phyloP scores from a whole-genome alignment of 139 green algal species.

The Chlorella sp. region DNA sequence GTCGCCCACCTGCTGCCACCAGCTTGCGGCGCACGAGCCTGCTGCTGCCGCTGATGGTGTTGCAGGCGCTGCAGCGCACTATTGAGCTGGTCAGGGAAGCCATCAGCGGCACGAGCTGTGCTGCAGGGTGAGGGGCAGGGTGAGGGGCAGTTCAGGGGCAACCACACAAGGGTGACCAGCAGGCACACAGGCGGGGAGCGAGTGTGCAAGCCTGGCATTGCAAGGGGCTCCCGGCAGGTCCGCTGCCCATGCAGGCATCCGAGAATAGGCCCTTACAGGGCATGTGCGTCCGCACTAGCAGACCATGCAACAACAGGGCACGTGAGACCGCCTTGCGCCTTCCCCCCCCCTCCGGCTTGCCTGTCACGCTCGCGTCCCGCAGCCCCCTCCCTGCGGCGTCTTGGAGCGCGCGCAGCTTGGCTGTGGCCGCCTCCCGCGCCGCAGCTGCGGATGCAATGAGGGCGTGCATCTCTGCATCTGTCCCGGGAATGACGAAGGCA shows the following conservation, averaged over 20 bases:
- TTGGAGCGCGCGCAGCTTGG: constrained; percentile 7
- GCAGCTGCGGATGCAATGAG: neutral
- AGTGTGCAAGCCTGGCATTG: no score
- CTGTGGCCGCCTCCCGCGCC: neutral
- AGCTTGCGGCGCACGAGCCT: neutral
- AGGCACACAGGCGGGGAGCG: neutral
- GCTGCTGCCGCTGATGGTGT: neutral
- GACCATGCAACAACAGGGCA: no score
- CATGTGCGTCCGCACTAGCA: no score
- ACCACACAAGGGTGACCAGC: neutral
- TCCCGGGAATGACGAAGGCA: neutral
- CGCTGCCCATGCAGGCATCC: no score
- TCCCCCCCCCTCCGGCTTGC: neutral
- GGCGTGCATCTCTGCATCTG: neutral
- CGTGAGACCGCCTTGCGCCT: no score
- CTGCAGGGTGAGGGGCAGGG: neutral
- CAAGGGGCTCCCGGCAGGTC: no score
- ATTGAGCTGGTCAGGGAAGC: neutral
- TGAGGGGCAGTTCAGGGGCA: neutral
- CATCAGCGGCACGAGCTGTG: constrained; percentile 8
- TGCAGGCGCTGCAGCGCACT: neutral
- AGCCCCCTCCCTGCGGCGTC: neutral
- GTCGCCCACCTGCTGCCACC: neutral
- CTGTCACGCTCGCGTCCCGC: neutral
- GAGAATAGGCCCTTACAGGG: no score